Conservation (phyloP, 2,329 filamentous ascomycete species). For the Arachnomyces sp. region DNA sequence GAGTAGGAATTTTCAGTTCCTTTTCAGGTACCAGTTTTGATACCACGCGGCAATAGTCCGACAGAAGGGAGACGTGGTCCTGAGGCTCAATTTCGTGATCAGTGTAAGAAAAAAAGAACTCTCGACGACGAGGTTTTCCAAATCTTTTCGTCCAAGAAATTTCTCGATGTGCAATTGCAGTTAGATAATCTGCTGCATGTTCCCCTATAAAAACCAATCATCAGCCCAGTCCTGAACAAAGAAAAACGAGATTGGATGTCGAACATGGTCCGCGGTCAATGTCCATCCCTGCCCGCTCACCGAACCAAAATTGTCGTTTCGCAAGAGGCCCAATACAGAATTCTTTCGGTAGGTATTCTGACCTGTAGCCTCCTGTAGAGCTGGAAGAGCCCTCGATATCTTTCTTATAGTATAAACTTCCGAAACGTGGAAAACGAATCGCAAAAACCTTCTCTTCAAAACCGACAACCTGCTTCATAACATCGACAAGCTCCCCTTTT, state of each 20-base stretch:
- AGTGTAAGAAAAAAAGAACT: conserved; percentile 9
- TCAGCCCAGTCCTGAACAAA: no score
- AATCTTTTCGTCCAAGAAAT: background rate
- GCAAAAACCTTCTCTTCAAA: no score
- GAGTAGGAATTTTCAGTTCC: conserved; percentile 1
- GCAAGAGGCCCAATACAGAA: conserved; percentile 23
- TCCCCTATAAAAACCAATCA: no score
- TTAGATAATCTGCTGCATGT: conserved; percentile 9
- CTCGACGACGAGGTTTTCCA: conserved; percentile 5
- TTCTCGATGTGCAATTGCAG: conserved; percentile 7
- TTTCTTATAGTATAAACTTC: no score
- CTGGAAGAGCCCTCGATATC: no score
- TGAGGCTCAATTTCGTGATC: conserved; percentile 6
- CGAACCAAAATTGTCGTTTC: conserved; percentile 23
- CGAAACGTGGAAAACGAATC: no score
- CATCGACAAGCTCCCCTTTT: no score
- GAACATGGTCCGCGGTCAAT: conserved; percentile 22
- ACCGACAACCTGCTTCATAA: no score
- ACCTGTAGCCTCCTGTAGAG: no score
- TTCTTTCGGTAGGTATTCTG: conserved; percentile 3
- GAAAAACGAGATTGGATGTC: no score
- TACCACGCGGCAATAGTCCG: conserved; percentile 3
- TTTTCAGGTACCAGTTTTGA: background rate
- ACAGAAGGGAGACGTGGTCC: conserved; percentile 10
- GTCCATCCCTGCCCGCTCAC: conserved; percentile 16